Percentiles rank a stretch among this genome's conserved stretches.
Evolutionary conservation across 805 yeast species (phyloP).

Genomic region (Clavispora santaluciae): DNA sequence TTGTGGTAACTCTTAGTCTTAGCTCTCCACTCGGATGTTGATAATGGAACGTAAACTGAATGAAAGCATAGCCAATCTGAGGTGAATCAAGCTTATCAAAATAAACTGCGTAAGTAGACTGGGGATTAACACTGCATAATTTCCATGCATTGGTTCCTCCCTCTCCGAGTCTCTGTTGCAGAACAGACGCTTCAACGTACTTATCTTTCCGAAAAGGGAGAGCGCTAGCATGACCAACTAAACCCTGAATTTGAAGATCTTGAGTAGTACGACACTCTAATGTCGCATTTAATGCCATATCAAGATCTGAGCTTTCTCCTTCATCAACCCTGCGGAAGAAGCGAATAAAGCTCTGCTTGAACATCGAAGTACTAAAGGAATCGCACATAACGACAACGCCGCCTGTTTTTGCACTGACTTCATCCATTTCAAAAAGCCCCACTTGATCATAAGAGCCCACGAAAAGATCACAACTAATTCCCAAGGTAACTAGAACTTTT

Average conservation of each 20-base stretch:
- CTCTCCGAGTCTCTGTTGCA: constrained; percentile 40
- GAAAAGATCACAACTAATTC: constrained; percentile 53
- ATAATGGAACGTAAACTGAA: constrained; percentile 57
- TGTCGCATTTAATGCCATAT: constrained; percentile 56
- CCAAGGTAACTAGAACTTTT: constrained; percentile 41
- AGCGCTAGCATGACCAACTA: constrained; percentile 60
- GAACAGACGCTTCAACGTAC: constrained; percentile 21
- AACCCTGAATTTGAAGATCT: constrained; percentile 52
- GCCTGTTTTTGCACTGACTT: constrained; percentile 53
- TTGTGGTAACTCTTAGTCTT: constrained; percentile 59
- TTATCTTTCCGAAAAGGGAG: constrained; percentile 28
- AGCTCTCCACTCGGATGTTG: constrained; percentile 57
- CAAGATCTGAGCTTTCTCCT: constrained; percentile 21
- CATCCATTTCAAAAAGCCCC: constrained; percentile 64
- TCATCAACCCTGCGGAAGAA: constrained; percentile 38
- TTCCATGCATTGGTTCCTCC: constrained; percentile 59
- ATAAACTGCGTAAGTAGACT: constrained; percentile 54
- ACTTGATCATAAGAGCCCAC: constrained; percentile 68
- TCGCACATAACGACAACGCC: constrained; percentile 61
- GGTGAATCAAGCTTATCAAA: constrained; percentile 46
- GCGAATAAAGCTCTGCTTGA: constrained; percentile 58
- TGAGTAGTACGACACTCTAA: constrained; percentile 50
- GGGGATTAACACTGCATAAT: constrained; percentile 49
- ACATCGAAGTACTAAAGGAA: constrained; percentile 62
- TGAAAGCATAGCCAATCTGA: constrained; percentile 23